phyloP scores from a whole-genome alignment of 2,329 filamentous ascomycete species.

The Diaporthe capsici region DNA sequence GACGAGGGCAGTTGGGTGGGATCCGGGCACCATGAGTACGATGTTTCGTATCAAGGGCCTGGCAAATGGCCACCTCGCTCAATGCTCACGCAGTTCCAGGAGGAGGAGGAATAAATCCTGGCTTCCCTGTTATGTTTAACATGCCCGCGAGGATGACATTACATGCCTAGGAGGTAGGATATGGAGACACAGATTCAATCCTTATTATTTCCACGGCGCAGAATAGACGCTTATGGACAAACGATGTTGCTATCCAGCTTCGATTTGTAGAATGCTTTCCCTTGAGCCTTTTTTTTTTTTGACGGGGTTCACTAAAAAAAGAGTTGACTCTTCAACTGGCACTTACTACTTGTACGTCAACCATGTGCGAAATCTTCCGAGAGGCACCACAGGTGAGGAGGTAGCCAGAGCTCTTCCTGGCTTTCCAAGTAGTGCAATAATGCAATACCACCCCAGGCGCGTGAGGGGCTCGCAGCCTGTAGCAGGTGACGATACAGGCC shows the following conservation, averaged over 20 bases:
- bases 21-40: not conserved
- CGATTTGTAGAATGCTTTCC: no score
- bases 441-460: not conserved
- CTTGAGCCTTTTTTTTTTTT: no score
- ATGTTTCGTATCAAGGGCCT: not conserved
- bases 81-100: not conserved
- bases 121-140: fast-evolving
- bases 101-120: not conserved
- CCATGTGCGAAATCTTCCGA: no score
- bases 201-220: no score
- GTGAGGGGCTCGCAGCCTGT: not conserved
- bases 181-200: no score
- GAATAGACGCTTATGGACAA: no score
- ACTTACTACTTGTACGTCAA: no score
- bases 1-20: constrained; percentile 7
- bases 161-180: no score
- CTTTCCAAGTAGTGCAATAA: not conserved
- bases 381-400: not conserved
- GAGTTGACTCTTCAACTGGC: no score
- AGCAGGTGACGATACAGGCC: not conserved
- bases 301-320: no score
- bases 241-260: no score
- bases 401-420: not conserved
- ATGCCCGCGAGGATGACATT: no score
- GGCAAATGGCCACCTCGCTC: constrained; percentile 17